Percentiles rank a stretch among this genome's conserved stretches.
phyloP scores from a whole-genome alignment of 148 eudicot species.

The Cornus controversa region DNA sequence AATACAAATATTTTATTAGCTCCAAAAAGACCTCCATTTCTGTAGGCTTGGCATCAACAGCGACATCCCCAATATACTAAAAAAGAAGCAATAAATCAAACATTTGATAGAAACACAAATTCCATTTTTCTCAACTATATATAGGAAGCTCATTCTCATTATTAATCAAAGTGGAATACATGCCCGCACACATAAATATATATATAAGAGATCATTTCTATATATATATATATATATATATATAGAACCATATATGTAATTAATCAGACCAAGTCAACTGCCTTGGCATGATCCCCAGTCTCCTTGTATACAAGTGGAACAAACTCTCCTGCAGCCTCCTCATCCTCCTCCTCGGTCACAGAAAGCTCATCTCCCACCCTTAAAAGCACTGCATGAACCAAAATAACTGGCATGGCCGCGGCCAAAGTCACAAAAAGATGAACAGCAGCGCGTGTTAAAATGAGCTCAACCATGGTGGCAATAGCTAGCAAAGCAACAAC shows the following conservation, averaged over 20 bases:
- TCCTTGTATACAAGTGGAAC: neutral
- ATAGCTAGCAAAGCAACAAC: slow-evolving; percentile 20
- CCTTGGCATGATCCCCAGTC: neutral
- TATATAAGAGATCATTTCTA: no score
- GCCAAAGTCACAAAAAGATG: slow-evolving; percentile 36
- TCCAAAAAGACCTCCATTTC: no score
- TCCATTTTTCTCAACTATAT: no score
- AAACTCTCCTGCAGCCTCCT: slow-evolving; percentile 6
- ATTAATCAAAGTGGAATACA: neutral
- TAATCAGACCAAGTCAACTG: neutral
- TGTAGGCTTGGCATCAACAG: no score
- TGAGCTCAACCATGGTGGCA: slow-evolving; percentile 25
- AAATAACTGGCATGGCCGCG: slow-evolving; percentile 29
- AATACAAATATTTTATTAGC: no score
- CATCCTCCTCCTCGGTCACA: slow-evolving; percentile 9
- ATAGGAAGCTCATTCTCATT: no score
- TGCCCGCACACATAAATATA: no score
- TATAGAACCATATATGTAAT: neutral
- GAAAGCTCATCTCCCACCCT: slow-evolving; percentile 13
- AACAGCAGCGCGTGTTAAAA: slow-evolving; percentile 34
- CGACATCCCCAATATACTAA: no score
- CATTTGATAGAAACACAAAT: no score
- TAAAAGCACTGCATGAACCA: slow-evolving; percentile 31
- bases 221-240: no score
- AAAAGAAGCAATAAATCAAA: no score